Base-by-base conservation (phyloP, 768 basidiomycete species). In the Phaffia australis region DNA sequence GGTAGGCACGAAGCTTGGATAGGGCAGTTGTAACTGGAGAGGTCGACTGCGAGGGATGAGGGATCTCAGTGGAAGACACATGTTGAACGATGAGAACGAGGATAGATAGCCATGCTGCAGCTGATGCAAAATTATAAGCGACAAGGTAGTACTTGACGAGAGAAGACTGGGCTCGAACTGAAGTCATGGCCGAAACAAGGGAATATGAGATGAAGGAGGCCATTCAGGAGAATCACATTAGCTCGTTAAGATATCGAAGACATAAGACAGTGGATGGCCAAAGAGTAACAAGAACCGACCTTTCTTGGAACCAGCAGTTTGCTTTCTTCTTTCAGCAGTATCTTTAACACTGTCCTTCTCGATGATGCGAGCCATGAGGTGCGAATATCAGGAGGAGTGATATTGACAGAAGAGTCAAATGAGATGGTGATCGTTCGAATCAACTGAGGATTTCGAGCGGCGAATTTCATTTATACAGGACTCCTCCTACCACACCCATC, bases 41-140 rank as follows among this genome's bases (percentile, higher is more conserved):
- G 18, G 57, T 49, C 55, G 84, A 76, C 50, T 76, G 67, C 23
- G 46, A 67, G 42, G 15, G 60, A 51, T 30, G 60, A n/a, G 29
- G 82, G 71, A 55, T 59, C 30, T 25, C 70, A 5, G 67, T 27
- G 30, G 65, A 64, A 23, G 56, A 58, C 29, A 77, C 25, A 69
- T 71, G 76, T 71, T 59, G 70, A 70, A 84, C 63, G 64, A 83
- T 83, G 59, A 79, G 74, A 73, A 79, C 67, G 71, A 94, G 84
- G 68, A 94, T 77, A 75, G 83, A 83, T 0, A 76, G 75, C 93
- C 93, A 97, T 55, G 85, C 86, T 18, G 84, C 56, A 0, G 86
- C 79, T 0, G 89, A 91, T 47, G 85, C 72, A 69, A 81, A 71
- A 78, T 97, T 95, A 81, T 92, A 97, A 0, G 78, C 74, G 64